Conservation (phyloP, 1,139 yeast species). For the Taphrina betulina region DNA sequence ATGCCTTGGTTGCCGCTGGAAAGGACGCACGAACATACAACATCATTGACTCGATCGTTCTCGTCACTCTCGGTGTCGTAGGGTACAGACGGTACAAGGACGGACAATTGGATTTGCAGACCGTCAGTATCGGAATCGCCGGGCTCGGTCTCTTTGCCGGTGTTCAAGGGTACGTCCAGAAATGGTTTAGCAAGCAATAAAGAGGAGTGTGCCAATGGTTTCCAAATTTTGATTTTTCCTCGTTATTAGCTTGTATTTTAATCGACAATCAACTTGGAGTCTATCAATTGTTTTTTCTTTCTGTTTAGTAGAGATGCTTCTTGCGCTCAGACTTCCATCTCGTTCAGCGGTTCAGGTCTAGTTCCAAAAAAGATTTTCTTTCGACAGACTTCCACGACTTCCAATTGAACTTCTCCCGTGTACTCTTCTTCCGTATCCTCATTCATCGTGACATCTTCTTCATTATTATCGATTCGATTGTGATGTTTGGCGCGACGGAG, state of each 20-base stretch:
- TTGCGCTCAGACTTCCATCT: conserved; percentile 3
- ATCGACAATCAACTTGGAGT: too few species aligned
- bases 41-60: conserved; percentile 14
- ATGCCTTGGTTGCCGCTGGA: conserved; percentile 19
- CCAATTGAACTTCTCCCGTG: conserved; percentile 8
- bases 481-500: conserved; percentile 1
- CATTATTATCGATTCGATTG: neutral
- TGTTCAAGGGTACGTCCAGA: conserved; percentile 22
- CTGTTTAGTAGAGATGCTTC: too few species aligned
- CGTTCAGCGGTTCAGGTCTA: conserved; percentile 33
- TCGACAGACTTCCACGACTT: conserved; percentile 32
- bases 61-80: conserved; percentile 25
- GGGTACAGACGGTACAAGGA: conserved; percentile 23
- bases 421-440: neutral
- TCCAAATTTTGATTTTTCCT: too few species aligned
- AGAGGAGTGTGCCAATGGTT: too few species aligned
- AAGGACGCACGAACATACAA: conserved; percentile 26
- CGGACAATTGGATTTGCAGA: conserved; percentile 22
- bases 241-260: too few species aligned
- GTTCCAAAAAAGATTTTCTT: conserved; percentile 31
- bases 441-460: neutral
- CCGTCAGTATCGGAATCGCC: conserved; percentile 12
- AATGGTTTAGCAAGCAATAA: conserved; percentile 25
- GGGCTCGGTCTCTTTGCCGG: conserved; percentile 29
- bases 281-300: too few species aligned